These are phyloP conservation scores for Solidago caesia DNA, from an alignment of 129 eudicot species.

Conservation along the genomic window DNA sequence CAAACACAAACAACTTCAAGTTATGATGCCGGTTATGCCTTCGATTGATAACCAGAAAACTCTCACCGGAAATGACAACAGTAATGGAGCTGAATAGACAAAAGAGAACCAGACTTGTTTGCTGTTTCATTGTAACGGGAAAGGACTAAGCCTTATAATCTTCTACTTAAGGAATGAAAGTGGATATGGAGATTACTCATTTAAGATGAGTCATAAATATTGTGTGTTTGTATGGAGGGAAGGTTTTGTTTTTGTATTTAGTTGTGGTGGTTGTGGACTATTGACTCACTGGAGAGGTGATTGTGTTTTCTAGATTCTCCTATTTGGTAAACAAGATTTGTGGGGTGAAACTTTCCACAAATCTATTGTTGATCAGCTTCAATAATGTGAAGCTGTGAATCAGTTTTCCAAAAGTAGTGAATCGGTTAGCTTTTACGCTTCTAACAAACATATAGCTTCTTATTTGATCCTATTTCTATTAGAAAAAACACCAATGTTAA, in stretches of 20 bases:
- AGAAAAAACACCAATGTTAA: no score
- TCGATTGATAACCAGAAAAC: neutral
- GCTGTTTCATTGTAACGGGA: conserved; percentile 29
- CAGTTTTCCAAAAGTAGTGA: neutral
- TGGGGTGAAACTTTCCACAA: neutral
- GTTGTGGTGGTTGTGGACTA: conserved; percentile 41
- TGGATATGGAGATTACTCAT: conserved; percentile 15
- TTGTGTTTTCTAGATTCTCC: conserved; percentile 17
- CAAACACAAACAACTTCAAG: conserved; percentile 64
- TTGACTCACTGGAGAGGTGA: conserved; percentile 20
- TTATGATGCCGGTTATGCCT: neutral
- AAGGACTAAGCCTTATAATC: neutral
- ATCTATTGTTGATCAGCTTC: neutral
- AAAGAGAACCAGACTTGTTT: conserved; percentile 24
- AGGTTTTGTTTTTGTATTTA: conserved; percentile 13
- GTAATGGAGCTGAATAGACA: conserved; percentile 26
- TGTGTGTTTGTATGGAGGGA: neutral
- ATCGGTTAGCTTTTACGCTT: no score
- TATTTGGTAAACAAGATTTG: conserved; percentile 34
- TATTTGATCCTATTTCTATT: no score
- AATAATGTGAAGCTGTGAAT: neutral
- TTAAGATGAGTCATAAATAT: neutral
- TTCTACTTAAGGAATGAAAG: neutral
- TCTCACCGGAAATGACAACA: neutral
- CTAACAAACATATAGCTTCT: no score